These are phyloP conservation scores for Arthromyces matolae DNA, from an alignment of 768 basidiomycete genomes.

Conservation along the genomic window DNA sequence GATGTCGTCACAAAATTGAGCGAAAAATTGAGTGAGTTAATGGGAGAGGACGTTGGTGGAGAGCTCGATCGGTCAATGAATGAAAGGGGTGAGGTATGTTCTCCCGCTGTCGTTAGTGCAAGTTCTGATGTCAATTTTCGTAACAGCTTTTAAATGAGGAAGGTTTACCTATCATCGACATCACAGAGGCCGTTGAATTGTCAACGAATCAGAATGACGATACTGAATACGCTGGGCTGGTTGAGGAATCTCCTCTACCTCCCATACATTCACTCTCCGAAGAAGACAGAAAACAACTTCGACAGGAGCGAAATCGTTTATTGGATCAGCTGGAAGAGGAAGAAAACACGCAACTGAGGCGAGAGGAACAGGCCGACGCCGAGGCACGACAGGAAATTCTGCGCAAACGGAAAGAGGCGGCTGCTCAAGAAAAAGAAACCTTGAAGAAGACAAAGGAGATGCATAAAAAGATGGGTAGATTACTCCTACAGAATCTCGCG, in stretches of 20 bases:
- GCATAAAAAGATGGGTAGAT: constrained; percentile 78
- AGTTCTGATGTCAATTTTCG: constrained; percentile 20
- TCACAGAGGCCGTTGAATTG: constrained; percentile 53
- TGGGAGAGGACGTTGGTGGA: constrained; percentile 39
- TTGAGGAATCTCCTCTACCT: constrained; percentile 43
- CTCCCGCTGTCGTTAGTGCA: constrained; percentile 11
- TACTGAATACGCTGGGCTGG: constrained; percentile 15
- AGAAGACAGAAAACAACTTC: constrained; percentile 45
- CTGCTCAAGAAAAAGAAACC: constrained; percentile 35
- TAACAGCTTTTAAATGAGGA: constrained; percentile 71
- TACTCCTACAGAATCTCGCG: constrained; percentile 48
- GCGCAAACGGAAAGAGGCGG: constrained; percentile 48
- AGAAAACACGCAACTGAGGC: constrained; percentile 45
- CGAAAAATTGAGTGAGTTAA: constrained; percentile 55
- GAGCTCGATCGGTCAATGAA: constrained; percentile 36
- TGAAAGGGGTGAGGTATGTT: constrained; percentile 63
- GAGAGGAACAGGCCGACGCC: constrained; percentile 36
- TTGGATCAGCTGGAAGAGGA: constrained; percentile 71
- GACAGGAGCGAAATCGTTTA: constrained; percentile 58
- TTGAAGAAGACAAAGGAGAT: constrained; percentile 45
- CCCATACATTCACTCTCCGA: constrained; percentile 43
- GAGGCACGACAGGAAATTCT: constrained; percentile 44
- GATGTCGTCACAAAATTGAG: constrained; percentile 54
- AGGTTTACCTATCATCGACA: constrained; percentile 75
- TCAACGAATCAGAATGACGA: constrained; percentile 9